Percentiles rank a stretch among this genome's conserved stretches.
phyloP scores from a whole-genome alignment of 192 early-diverging fungal genomes.

The Piromyces sp. region DNA sequence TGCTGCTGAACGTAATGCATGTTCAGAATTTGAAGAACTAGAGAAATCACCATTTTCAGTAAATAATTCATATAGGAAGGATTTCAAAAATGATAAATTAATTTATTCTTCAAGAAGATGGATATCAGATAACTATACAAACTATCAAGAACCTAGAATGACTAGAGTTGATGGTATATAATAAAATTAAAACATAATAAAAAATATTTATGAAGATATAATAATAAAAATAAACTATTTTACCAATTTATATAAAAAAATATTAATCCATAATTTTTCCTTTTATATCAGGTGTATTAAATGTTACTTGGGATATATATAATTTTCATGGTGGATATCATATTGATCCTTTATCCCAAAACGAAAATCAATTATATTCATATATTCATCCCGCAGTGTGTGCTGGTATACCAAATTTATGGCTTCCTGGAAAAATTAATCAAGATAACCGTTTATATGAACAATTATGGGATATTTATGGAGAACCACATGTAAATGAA shows the following conservation, averaged over 20 bases:
- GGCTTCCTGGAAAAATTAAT: neutral
- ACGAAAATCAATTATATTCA: neutral
- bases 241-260: too few species aligned
- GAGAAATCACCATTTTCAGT: neutral
- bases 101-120: neutral
- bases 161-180: neutral
- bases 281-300: neutral
- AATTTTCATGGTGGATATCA: neutral
- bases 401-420: neutral
- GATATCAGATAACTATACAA: neutral
- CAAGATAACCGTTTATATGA: neutral
- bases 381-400: neutral
- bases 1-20: neutral
- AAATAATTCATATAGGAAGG: neutral
- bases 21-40: neutral
- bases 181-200: too few species aligned
- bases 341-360: neutral
- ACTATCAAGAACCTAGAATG: neutral
- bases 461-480: neutral
- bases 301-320: neutral
- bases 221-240: too few species aligned
- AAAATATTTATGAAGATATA: too few species aligned
- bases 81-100: neutral
- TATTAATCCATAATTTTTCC: neutral
- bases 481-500: neutral